Evolutionary conservation across 2,329 filamentous ascomycete species (phyloP).

Genomic region (Phoma sp.): DNA sequence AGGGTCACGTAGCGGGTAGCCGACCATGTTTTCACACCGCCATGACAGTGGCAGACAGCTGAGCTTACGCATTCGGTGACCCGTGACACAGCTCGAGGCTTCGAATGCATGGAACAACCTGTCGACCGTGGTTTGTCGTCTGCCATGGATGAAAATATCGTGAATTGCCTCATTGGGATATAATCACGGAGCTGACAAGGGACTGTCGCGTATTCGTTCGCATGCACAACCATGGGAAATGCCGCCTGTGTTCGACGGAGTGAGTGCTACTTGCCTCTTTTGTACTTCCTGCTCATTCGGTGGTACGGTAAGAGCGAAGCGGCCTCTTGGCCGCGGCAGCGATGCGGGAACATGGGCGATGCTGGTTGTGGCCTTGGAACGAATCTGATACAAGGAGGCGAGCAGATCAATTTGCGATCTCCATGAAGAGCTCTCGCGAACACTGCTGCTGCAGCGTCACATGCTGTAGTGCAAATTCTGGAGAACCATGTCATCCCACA

Average conservation of each 20-base stretch:
- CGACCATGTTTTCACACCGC: not conserved
- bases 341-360: no score
- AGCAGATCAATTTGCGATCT: no score
- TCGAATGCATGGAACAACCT: not conserved
- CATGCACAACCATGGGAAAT: conserved; percentile 3
- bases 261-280: not conserved
- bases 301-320: not conserved
- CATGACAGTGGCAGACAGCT: not conserved
- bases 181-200: not conserved
- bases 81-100: not conserved
- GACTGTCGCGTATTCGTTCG: not conserved
- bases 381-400: no score
- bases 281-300: not conserved
- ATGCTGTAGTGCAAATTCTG: not conserved
- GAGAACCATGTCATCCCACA: not conserved
- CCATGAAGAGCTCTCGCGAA: no score
- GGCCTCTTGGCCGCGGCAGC: no score
- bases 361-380: no score
- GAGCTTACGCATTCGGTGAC: not conserved
- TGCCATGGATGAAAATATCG: not conserved
- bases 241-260: not conserved
- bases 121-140: not conserved
- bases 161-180: conserved; percentile 1
- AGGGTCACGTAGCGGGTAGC: not conserved
- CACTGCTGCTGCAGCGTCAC: not conserved